Conservation (phyloP, 2,329 filamentous ascomycete species). For the Sarocladium oryzae region DNA sequence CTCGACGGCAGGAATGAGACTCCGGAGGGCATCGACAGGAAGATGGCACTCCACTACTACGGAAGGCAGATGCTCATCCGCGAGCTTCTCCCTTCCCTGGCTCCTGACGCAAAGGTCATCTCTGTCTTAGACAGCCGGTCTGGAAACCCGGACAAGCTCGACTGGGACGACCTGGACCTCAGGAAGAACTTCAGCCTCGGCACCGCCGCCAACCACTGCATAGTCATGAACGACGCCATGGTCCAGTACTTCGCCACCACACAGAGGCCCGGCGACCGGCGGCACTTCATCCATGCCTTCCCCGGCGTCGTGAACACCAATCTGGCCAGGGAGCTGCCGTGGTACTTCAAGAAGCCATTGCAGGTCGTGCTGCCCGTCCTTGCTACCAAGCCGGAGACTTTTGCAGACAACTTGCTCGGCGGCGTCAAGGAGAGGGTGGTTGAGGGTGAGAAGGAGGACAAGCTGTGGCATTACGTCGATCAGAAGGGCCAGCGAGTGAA, state of each 20-base stretch:
- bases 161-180: conserved; percentile 34
- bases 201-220: conserved; percentile 30
- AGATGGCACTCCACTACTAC: conserved; percentile 40
- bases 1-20: conserved; percentile 31
- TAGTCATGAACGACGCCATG: conserved; percentile 33
- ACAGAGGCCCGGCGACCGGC: conserved; percentile 11
- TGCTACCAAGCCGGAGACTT: conserved; percentile 19
- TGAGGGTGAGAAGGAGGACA: conserved; percentile 15
- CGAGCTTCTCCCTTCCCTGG: conserved; percentile 31
- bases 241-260: conserved; percentile 26
- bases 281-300: conserved; percentile 32
- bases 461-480: conserved; percentile 22
- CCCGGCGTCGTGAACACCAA: conserved; percentile 33
- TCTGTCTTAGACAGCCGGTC: conserved; percentile 26
- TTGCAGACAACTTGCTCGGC: conserved; percentile 20
- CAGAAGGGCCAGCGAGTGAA: conserved; percentile 20
- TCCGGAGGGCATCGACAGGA: conserved; percentile 36
- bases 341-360: conserved; percentile 18
- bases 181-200: conserved; percentile 25
- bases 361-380: conserved; percentile 16
- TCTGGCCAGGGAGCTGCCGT: conserved; percentile 22
- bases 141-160: conserved; percentile 27
- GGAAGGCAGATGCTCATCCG: conserved; percentile 35
- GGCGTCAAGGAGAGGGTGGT: conserved; percentile 15
- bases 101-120: conserved; percentile 29